A percentile compares a stretch with the other conserved stretches of the same genome.
Evolutionary conservation across 139 green algal genomes (phyloP).

Genomic region (Dunaliella sp.): DNA sequence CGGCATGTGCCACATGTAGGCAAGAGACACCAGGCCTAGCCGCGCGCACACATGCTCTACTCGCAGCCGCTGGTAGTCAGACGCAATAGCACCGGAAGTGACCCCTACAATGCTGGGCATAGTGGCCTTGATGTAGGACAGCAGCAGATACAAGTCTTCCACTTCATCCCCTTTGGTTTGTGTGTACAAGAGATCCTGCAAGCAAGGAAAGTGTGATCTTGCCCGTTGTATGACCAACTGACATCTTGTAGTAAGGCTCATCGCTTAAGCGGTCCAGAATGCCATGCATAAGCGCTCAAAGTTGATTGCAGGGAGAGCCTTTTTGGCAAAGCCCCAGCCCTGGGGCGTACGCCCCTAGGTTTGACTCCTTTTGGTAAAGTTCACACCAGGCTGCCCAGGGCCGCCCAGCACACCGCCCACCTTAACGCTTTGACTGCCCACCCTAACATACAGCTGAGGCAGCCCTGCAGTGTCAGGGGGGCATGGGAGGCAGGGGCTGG

Average conservation of each 20-base stretch:
- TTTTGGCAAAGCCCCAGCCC: too few species aligned
- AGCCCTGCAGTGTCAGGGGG: too few species aligned
- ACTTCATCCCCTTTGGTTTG: conserved; percentile 81
- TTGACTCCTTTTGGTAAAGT: too few species aligned
- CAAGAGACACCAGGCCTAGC: conserved; percentile 85
- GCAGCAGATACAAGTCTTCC: conserved; percentile 82
- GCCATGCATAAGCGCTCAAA: too few species aligned
- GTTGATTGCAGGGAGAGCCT: too few species aligned
- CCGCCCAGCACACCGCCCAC: too few species aligned
- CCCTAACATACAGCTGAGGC: too few species aligned
- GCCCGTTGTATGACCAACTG: not conserved
- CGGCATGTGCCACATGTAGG: conserved; percentile 87
- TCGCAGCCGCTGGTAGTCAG: conserved; percentile 94
- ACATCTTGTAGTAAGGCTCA: not conserved
- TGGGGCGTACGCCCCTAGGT: too few species aligned
- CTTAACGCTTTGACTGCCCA: too few species aligned
- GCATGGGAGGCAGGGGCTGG: too few species aligned
- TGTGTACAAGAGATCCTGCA: conserved; percentile 65
- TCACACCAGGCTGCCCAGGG: too few species aligned
- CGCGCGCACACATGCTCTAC: conserved; percentile 89
- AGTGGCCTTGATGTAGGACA: conserved; percentile 63
- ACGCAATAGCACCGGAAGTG: conserved; percentile 86
- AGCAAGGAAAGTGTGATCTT: conserved; percentile 11
- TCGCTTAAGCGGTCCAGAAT: too few species aligned
- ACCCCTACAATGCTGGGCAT: conserved; percentile 66